Evolutionary conservation across 108 stramenopile genomes (phyloP).

Genomic region (Cyclotella kingstonii): DNA sequence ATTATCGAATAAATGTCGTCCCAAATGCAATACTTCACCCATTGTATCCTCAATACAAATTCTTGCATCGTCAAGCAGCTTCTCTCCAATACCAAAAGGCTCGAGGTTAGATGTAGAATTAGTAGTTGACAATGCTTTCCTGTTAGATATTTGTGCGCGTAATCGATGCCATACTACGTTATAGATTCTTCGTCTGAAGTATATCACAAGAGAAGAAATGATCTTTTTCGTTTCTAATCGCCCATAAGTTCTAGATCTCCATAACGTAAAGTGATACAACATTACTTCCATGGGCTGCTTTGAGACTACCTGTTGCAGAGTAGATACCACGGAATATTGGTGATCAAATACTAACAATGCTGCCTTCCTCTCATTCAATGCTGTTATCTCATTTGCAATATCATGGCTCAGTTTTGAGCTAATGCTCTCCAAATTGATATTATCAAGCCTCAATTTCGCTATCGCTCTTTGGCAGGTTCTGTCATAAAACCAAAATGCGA

Average conservation of each 20-base stretch:
- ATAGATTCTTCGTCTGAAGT: not conserved
- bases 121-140: not conserved
- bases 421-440: constrained; percentile 12
- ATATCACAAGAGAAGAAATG: constrained; percentile 5
- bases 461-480: constrained; percentile 9
- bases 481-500: not conserved
- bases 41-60: not conserved
- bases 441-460: constrained; percentile 19
- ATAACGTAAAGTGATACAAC: constrained; percentile 6
- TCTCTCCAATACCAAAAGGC: constrained; percentile 3
- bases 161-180: not conserved
- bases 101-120: not conserved
- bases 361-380: constrained; percentile 24
- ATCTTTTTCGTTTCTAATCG: not conserved
- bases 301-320: constrained; percentile 24
- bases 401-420: not conserved
- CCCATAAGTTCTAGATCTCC: not conserved
- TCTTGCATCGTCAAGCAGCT: constrained; percentile 5
- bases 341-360: constrained; percentile 17
- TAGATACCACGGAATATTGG: constrained; percentile 18
- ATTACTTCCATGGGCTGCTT: constrained; percentile 10
- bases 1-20: not conserved
- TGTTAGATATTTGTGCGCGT: not conserved
- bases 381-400: constrained; percentile 12
- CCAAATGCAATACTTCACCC: not conserved